Evolutionary conservation across 2,329 filamentous ascomycete genomes (phyloP).

Genomic region (Colletotrichum limetticola): DNA sequence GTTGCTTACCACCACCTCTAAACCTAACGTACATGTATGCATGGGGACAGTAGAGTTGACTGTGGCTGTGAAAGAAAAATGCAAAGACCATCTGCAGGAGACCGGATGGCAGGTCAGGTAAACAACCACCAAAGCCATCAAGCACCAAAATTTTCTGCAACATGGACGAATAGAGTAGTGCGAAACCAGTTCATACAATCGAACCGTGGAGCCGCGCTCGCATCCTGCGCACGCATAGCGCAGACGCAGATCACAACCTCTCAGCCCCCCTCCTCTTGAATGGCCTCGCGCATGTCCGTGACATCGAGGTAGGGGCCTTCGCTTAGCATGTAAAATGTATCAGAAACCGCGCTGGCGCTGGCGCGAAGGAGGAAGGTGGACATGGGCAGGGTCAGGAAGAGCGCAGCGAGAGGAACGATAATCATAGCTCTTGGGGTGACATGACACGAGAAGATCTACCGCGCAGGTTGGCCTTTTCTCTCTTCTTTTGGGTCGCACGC

Average conservation of each 20-base stretch:
- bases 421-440: not conserved
- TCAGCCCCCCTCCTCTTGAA: not conserved
- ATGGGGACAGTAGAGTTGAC: not conserved
- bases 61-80: not conserved
- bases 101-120: not conserved
- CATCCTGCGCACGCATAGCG: not conserved
- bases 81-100: not conserved
- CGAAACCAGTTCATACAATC: not conserved
- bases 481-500: no score
- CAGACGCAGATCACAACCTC: not conserved
- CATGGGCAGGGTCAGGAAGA: not conserved
- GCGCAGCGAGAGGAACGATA: no score
- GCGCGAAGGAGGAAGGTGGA: no score
- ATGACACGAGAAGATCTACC: not conserved
- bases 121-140: not conserved
- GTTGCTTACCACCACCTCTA: not conserved
- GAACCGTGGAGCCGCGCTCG: not conserved
- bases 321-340: not conserved
- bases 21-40: not conserved
- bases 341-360: not conserved
- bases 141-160: no score
- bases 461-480: no score
- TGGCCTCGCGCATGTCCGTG: not conserved
- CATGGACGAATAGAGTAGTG: no score
- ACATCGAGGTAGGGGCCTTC: not conserved